Conservation (phyloP, 257 asterid species). For the Nicotiana paniculata region DNA sequence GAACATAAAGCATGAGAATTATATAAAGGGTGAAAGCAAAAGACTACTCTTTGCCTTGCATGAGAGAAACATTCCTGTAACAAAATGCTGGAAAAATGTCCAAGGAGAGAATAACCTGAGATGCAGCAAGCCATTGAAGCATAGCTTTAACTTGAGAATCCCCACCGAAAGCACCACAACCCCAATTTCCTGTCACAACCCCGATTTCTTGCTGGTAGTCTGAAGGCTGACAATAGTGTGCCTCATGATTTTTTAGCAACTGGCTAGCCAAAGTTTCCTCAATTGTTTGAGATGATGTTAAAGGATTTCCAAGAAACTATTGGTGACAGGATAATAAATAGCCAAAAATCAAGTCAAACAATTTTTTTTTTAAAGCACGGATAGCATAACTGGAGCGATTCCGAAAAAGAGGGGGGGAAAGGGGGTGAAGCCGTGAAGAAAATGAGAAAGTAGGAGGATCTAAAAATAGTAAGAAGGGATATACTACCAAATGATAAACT, state of each 20-base stretch:
- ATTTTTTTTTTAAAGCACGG: not conserved
- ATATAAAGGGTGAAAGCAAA: not conserved
- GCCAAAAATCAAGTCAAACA: not conserved
- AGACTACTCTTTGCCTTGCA: not conserved
- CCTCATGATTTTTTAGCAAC: not conserved
- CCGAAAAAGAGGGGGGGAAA: not conserved
- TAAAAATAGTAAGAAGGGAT: not conserved
- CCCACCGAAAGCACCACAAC: conserved; percentile 96
- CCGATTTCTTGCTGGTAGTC: conserved; percentile 37
- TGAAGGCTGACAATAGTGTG: not conserved
- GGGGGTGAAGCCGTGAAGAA: conserved; percentile 1
- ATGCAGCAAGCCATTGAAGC: conserved; percentile 91
- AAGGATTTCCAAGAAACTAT: conserved; percentile 22
- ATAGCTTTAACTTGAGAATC: conserved; percentile 81
- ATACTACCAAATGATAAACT: conserved; percentile 18
- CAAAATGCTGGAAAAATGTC: not conserved
- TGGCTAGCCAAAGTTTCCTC: conserved; percentile 8
- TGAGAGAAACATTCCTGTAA: not conserved
- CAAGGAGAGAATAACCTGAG: conserved; percentile 38
- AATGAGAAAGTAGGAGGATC: not conserved
- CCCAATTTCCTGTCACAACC: conserved; percentile 92
- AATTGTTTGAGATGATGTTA: conserved; percentile 21
- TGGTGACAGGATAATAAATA: not conserved
- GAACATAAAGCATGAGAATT: not conserved
- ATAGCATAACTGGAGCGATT: not conserved